phyloP scores from a whole-genome alignment of 768 basidiomycete species.

The Trametes meyenii region DNA sequence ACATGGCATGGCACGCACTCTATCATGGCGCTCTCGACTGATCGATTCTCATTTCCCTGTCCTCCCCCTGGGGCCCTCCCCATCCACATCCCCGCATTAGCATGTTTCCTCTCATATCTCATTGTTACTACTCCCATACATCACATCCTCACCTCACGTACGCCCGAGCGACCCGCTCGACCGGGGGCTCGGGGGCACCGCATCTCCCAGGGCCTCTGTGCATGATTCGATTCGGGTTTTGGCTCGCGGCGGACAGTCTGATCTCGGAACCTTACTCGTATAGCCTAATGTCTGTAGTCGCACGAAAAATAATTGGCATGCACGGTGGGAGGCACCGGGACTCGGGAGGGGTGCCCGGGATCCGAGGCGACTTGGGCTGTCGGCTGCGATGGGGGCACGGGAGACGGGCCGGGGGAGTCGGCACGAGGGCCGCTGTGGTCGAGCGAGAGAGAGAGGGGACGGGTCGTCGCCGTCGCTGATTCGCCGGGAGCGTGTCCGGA shows the following conservation, averaged over 20 bases:
- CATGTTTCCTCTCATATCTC: neutral
- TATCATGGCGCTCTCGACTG: neutral
- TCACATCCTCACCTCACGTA: neutral
- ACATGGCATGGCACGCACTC: conserved; percentile 4
- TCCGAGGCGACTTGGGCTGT: neutral
- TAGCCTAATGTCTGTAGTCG: conserved; percentile 9
- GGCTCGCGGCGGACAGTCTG: neutral
- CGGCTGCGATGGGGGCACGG: neutral
- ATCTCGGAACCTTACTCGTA: neutral
- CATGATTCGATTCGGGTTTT: neutral
- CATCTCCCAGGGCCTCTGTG: neutral
- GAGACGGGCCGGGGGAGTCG: conserved; percentile 1
- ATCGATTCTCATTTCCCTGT: neutral
- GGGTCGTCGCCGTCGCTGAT: neutral
- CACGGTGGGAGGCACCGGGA: neutral
- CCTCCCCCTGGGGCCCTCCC: neutral
- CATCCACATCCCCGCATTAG: neutral
- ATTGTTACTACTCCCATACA: neutral
- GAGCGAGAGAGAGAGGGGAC: no score
- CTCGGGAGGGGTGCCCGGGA: neutral
- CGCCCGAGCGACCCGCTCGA: no score
- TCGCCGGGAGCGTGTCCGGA: no score
- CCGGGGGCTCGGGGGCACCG: no score
- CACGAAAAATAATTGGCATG: conserved; percentile 5
- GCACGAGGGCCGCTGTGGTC: neutral